phyloP scores from a whole-genome alignment of 108 stramenopile species.

The Skeletonema tropicum region DNA sequence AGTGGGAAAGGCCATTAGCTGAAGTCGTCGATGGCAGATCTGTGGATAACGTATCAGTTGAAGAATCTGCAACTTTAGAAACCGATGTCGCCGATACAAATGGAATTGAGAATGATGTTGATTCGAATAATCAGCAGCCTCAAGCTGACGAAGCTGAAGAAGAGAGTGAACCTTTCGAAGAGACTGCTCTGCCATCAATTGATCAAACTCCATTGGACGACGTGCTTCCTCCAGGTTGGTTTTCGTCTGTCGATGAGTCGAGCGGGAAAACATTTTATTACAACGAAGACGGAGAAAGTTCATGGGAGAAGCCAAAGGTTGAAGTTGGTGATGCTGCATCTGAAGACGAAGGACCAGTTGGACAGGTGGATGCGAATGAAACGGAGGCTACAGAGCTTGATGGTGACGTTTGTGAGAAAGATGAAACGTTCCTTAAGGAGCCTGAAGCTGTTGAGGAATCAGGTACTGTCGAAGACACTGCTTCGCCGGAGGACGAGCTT shows the following conservation, averaged over 20 bases:
- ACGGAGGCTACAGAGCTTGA: neutral
- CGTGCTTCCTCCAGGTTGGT: neutral
- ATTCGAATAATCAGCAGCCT: neutral
- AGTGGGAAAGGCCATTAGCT: constrained; percentile 36
- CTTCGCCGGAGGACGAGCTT: neutral
- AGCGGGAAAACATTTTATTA: constrained; percentile 64
- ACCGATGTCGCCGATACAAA: neutral
- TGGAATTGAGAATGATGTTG: neutral
- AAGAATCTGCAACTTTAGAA: neutral
- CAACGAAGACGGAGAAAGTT: constrained; percentile 80
- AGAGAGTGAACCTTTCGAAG: neutral
- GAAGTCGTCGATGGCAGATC: neutral
- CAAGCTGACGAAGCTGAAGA: neutral
- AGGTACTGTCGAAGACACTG: neutral
- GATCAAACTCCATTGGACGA: neutral
- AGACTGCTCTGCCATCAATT: neutral
- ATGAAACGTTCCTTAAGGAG: neutral
- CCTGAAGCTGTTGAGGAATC: neutral
- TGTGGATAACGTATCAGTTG: neutral
- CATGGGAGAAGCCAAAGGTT: constrained; percentile 73
- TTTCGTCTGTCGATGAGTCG: neutral
- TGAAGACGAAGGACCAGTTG: neutral
- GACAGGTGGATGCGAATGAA: neutral
- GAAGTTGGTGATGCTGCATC: constrained; percentile 8
- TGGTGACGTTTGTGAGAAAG: neutral